These are phyloP conservation scores for Scedosporium dehoogii DNA, from an alignment of 2,329 filamentous ascomycete species.

Conservation along the genomic window DNA sequence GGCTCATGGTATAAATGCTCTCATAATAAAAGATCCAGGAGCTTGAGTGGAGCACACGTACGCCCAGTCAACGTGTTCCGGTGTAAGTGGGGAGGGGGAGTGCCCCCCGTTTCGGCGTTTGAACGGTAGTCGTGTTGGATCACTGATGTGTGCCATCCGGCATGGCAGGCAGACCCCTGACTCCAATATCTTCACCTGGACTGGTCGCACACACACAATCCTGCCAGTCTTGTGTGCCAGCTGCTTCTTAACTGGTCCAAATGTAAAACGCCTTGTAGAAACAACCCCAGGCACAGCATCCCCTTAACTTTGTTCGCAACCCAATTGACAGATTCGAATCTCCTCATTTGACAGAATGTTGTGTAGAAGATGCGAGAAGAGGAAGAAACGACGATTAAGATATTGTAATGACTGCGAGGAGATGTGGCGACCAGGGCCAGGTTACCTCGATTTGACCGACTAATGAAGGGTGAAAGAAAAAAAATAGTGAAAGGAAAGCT, in stretches of 20 bases:
- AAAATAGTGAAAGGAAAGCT: background rate
- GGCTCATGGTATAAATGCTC: background rate
- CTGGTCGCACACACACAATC: background rate
- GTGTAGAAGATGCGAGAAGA: background rate
- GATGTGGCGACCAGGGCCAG: too few species aligned
- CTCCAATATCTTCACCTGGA: background rate
- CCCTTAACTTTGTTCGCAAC: background rate
- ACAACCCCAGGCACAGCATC: background rate
- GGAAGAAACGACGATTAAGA: too few species aligned
- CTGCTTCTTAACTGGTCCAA: background rate
- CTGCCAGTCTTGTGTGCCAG: background rate
- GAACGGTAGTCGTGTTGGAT: background rate
- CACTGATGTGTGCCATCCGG: background rate
- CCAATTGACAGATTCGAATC: background rate
- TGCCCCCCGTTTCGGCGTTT: background rate
- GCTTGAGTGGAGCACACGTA: background rate
- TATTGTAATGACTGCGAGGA: too few species aligned
- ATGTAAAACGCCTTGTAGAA: background rate
- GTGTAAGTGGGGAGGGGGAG: background rate
- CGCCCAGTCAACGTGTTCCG: background rate
- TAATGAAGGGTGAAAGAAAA: too few species aligned
- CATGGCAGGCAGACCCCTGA: background rate
- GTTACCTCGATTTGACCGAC: too few species aligned
- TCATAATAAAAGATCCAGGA: background rate
- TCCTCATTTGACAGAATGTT: background rate